Evolutionary conservation across 345 rosid genomes (phyloP).

Genomic region (Syzygium aromaticum): DNA sequence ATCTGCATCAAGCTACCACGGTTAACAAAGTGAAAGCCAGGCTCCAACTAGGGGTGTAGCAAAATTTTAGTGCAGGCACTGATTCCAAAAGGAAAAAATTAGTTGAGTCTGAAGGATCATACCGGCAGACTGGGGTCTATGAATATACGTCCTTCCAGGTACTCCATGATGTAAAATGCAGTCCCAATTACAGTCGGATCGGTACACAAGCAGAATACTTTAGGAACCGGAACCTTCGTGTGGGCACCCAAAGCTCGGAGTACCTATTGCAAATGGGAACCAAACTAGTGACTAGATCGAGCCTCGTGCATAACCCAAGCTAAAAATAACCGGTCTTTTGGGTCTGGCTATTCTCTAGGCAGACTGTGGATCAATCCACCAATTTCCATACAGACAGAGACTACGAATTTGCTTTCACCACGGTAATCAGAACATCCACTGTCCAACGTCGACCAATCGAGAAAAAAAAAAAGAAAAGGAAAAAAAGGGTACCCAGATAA

Average conservation of each 20-base stretch:
- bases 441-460: background rate
- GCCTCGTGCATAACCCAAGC: background rate
- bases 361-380: background rate
- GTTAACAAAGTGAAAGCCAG: background rate
- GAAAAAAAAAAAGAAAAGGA: background rate
- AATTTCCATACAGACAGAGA: background rate
- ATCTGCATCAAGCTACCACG: background rate
- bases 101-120: background rate
- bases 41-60: background rate
- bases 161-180: conserved; percentile 93
- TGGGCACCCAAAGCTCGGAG: conserved; percentile 70
- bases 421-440: background rate
- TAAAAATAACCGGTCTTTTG: background rate
- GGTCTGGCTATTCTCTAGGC: background rate
- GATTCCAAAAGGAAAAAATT: background rate
- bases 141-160: conserved; percentile 83
- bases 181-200: conserved; percentile 74
- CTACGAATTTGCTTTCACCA: background rate
- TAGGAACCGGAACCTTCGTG: conserved; percentile 83
- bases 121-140: conserved; percentile 68
- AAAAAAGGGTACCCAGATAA: background rate
- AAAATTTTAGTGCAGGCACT: background rate
- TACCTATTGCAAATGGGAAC: conserved; percentile 29
- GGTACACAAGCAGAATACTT: conserved; percentile 66
- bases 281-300: background rate